Evolutionary conservation across 2,329 filamentous ascomycete species (phyloP), one percentile per base, ranked within the genome.

Genomic region (Sphaerulina musiva): DNA sequence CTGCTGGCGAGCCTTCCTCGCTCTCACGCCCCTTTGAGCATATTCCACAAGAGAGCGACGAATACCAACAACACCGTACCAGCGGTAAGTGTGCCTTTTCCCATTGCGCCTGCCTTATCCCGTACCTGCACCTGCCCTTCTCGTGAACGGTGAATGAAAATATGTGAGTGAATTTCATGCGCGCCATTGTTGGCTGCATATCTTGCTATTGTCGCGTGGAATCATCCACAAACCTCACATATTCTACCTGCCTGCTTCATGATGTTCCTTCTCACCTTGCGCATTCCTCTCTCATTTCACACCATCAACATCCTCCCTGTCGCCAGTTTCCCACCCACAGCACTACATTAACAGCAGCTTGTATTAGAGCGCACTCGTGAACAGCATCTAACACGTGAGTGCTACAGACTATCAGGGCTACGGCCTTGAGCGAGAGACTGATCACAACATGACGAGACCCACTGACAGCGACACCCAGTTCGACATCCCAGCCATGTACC

Each of bases 401-500:
- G 40, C 11, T 26, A 38, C 55, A 62, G 60, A 62, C 26, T 59
- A 54, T 44, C 49, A 51, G 26, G 46, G 50, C 45, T 61, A 53
- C 51, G 53, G 44, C 29, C 51, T 53, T 23, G 57, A 58, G 44
- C 47, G 51, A 36, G 41, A 48, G 7, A 43, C 51, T 48, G 53
- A 56, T 45, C 47, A 47, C 48, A 45, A 53, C 49, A 47, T 56
- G 48, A 44, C 44, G 17, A 54, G 55, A 49, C 48, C 57, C 9
- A 51, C 51, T 52, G 59, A 55, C 48, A 31, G 39, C 17, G 42
- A 51, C 48, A 51, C 55, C 52, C 23, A 41, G 11, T 58, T 62
- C 59, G 45, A 60, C 42, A 63, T 69, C 38, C 64, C 66, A 17
- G 48, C 48, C n/a, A 63, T 62, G 55, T 68, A 68, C 53, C 57